Conservation (phyloP, 2,329 filamentous ascomycete genomes). For the Colletotrichum sp. region DNA sequence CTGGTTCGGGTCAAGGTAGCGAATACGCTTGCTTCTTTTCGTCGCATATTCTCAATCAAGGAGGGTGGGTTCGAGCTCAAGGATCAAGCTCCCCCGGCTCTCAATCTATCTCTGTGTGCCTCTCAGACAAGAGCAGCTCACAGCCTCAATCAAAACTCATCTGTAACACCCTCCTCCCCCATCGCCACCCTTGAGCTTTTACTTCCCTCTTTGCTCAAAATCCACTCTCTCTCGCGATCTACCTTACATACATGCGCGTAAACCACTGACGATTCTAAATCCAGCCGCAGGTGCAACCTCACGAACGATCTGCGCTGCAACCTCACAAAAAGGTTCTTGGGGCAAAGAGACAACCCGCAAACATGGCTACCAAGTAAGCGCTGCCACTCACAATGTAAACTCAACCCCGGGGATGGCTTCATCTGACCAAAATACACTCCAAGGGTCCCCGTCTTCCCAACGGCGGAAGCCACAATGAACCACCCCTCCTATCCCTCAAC, state of each 20-base stretch:
- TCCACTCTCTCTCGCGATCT: not conserved
- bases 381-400: not conserved
- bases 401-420: not conserved
- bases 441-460: slow-evolving; percentile 36
- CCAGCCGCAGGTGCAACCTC: not conserved
- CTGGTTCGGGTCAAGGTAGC: not conserved
- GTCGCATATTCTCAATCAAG: not conserved
- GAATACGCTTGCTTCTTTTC: not conserved
- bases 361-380: slow-evolving; percentile 7
- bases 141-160: slow-evolving; percentile 8
- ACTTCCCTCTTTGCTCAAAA: not conserved
- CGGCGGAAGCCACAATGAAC: slow-evolving; percentile 61
- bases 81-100: not conserved
- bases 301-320: not conserved
- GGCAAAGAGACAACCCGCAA: not conserved
- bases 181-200: not conserved
- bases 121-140: not conserved
- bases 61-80: not conserved
- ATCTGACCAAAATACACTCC: not conserved
- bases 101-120: not conserved
- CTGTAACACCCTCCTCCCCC: slow-evolving; percentile 5
- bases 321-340: not conserved
- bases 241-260: not conserved
- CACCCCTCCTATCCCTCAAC: slow-evolving; percentile 72
- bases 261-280: not conserved